Percentiles rank a stretch among this genome's conserved stretches.
phyloP scores from a whole-genome alignment of 805 yeast genomes.

The Suhomyces sp. region DNA sequence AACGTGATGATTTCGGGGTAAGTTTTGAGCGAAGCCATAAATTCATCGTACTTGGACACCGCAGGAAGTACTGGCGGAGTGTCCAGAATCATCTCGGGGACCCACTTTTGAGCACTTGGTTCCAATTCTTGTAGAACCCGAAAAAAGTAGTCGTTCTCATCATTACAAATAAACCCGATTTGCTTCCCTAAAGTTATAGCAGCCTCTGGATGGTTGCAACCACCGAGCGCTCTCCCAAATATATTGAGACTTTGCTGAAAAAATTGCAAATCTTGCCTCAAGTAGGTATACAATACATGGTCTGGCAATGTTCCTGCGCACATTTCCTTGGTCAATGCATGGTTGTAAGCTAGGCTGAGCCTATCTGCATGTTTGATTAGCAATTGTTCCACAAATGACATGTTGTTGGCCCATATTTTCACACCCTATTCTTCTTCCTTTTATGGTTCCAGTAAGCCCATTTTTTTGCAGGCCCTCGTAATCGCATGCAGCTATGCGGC shows the following conservation, averaged over 20 bases:
- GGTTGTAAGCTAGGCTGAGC: conserved; percentile 33
- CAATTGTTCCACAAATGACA: conserved; percentile 20
- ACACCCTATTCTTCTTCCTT: background rate
- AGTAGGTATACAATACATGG: conserved; percentile 40
- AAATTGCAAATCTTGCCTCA: conserved; percentile 49
- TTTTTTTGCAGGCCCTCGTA: background rate
- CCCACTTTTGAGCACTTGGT: conserved; percentile 14
- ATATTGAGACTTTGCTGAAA: conserved; percentile 43
- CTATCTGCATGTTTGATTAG: conserved; percentile 17
- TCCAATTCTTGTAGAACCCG: conserved; percentile 22
- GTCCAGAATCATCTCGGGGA: conserved; percentile 17
- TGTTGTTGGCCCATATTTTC: conserved; percentile 1
- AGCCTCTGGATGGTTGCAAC: conserved; percentile 38
- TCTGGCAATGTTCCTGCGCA: conserved; percentile 47
- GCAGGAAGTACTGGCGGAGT: conserved; percentile 23
- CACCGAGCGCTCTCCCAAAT: conserved; percentile 43
- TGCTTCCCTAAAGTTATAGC: conserved; percentile 46
- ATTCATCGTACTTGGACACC: conserved; percentile 38
- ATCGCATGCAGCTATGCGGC: background rate
- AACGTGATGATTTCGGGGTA: conserved; percentile 45
- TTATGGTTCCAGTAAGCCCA: background rate
- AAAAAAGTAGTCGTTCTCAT: conserved; percentile 48
- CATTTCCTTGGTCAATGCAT: conserved; percentile 42
- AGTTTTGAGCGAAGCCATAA: conserved; percentile 27
- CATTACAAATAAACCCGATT: conserved; percentile 48